phyloP scores from a whole-genome alignment of 139 green algal genomes.

The Chlorella sp. region DNA sequence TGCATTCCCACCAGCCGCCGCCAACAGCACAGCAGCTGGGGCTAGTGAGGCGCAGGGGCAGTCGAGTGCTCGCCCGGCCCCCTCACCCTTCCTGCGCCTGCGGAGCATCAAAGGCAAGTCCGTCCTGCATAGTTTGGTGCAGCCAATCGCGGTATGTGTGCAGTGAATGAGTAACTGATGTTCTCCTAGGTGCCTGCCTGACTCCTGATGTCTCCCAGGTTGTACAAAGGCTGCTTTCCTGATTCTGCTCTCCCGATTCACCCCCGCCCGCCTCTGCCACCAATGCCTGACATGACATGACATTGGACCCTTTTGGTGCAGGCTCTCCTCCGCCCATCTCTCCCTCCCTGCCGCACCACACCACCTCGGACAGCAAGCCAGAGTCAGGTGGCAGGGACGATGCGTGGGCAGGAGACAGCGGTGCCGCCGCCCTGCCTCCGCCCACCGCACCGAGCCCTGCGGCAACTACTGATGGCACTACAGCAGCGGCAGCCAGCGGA shows the following conservation, averaged over 20 bases:
- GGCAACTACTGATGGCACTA: not conserved
- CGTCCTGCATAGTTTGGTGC: no score
- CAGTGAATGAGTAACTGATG: no score
- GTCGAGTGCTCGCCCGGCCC: no score
- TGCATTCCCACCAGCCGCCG: no score
- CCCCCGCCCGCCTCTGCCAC: not conserved
- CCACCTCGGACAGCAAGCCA: not conserved
- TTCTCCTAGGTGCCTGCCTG: not conserved
- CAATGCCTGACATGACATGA: no score
- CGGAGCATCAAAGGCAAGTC: not conserved
- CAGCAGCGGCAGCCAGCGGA: not conserved
- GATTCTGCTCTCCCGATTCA: not conserved
- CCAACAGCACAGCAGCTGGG: no score
- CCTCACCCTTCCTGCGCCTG: not conserved
- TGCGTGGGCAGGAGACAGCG: not conserved
- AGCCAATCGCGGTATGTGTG: no score
- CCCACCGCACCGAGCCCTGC: not conserved
- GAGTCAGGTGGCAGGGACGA: not conserved
- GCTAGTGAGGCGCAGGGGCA: no score
- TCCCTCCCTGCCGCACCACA: not conserved
- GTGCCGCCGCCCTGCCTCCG: not conserved
- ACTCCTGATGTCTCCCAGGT: no score
- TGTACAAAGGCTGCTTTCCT: not conserved
- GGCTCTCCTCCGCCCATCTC: not conserved
- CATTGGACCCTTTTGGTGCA: no score